These are phyloP conservation scores for Dipodascus albidus DNA, from an alignment of 805 yeast species.

Conservation along the genomic window DNA sequence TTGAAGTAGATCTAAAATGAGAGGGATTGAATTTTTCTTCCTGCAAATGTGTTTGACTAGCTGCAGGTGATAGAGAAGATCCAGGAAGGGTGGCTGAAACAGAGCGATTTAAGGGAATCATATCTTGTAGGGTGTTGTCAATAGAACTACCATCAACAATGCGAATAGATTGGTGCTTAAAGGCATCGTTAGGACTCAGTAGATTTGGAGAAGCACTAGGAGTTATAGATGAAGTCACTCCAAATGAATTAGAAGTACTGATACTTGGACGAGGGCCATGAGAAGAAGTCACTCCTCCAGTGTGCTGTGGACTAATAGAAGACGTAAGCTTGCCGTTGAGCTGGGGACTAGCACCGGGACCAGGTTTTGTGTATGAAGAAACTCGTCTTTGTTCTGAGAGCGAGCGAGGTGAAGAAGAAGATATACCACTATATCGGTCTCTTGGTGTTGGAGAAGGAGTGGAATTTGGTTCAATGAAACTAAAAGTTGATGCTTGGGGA, in stretches of 20 bases:
- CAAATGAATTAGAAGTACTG: not conserved
- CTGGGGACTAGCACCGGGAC: not conserved
- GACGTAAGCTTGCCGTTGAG: not conserved
- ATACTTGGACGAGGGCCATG: conserved; percentile 1
- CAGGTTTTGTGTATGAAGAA: not conserved
- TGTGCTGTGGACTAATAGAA: not conserved
- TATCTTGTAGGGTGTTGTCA: not conserved
- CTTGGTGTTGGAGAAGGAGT: not conserved
- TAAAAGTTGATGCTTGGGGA: not conserved
- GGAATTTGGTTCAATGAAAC: not conserved
- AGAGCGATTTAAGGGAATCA: not conserved
- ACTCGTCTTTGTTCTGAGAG: not conserved
- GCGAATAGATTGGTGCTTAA: not conserved
- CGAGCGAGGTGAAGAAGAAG: not conserved
- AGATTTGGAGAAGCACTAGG: not conserved
- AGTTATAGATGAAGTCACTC: not conserved
- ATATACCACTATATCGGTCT: not conserved
- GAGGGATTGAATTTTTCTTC: not conserved
- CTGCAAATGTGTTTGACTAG: not conserved
- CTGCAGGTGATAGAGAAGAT: too few relatives aligned
- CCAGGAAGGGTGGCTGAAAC: not conserved
- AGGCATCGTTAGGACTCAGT: not conserved
- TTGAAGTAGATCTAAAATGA: conserved; percentile 4
- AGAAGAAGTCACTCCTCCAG: conserved; percentile 1
- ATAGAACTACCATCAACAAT: not conserved